Conservation (phyloP, 805 yeast species). For the Lipomyces kockii region DNA sequence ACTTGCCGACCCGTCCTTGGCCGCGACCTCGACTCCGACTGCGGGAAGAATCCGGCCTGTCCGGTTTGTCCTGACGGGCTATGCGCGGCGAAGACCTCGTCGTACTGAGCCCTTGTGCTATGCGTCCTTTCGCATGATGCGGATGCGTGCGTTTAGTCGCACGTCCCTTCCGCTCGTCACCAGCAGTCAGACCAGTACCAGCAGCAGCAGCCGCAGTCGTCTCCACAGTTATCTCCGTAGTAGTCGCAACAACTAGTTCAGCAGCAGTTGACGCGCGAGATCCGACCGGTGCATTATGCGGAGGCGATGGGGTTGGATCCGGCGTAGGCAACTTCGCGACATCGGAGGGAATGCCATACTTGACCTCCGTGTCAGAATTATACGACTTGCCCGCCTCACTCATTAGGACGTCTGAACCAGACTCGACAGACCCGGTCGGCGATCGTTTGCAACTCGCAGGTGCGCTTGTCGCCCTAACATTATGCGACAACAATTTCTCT, state of each 20-base stretch:
- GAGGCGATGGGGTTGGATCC: conserved; percentile 1
- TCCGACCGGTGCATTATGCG: background rate
- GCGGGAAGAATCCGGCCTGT: background rate
- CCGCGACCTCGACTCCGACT: conserved; percentile 1
- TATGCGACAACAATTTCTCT: background rate
- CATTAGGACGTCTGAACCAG: background rate
- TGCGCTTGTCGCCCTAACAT: background rate
- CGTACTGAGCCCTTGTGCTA: background rate
- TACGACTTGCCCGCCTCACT: background rate
- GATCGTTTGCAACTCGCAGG: background rate
- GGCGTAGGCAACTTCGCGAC: background rate
- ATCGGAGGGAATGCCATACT: background rate
- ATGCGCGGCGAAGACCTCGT: background rate
- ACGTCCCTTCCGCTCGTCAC: background rate
- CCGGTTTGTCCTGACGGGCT: background rate
- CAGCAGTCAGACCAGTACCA: background rate
- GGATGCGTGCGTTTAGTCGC: background rate
- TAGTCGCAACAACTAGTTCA: background rate
- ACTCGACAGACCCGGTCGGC: background rate
- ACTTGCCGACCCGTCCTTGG: background rate
- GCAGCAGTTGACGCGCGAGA: background rate
- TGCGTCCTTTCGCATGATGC: background rate
- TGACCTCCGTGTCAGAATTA: background rate
- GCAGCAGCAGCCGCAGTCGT: background rate
- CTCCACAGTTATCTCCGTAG: background rate